Conservation (phyloP, 768 basidiomycete genomes). For the Pleurotus sapidus region DNA sequence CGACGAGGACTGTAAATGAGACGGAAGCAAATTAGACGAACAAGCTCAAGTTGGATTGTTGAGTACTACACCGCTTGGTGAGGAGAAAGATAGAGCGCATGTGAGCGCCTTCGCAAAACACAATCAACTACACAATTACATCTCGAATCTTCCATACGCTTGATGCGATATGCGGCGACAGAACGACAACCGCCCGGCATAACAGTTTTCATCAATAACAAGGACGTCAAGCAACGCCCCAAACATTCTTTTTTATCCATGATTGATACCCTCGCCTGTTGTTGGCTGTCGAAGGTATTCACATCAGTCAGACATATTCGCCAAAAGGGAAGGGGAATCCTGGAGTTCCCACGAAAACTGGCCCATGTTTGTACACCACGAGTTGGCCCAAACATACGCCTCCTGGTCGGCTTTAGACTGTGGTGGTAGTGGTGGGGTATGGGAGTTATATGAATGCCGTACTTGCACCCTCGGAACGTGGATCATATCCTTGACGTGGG, state of each 20-base stretch:
- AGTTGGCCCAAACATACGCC: background rate
- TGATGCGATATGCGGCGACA: too few relatives aligned
- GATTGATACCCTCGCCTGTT: background rate
- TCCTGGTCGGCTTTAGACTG: background rate
- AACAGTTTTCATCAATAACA: conserved; percentile 2
- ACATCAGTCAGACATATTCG: background rate
- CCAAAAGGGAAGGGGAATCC: background rate
- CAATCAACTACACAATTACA: too few relatives aligned
- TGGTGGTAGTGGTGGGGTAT: background rate
- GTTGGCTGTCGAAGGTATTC: background rate
- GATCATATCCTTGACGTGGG: background rate
- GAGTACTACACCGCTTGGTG: background rate
- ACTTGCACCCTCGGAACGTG: conserved; percentile 7
- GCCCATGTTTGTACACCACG: background rate
- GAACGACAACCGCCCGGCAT: too few relatives aligned
- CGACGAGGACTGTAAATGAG: background rate
- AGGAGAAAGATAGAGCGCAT: background rate
- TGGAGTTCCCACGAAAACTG: background rate
- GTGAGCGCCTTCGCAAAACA: background rate
- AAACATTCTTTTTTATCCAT: background rate
- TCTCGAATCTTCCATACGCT: too few relatives aligned
- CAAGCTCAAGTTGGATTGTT: background rate
- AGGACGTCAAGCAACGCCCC: background rate
- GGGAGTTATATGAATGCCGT: background rate
- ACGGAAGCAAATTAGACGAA: conserved; percentile 3